Percentiles rank a stretch among this genome's conserved stretches.
Evolutionary conservation across 495 filamentous ascomycete species (phyloP).

Genomic region (Hypoxylon lienhwacheense): DNA sequence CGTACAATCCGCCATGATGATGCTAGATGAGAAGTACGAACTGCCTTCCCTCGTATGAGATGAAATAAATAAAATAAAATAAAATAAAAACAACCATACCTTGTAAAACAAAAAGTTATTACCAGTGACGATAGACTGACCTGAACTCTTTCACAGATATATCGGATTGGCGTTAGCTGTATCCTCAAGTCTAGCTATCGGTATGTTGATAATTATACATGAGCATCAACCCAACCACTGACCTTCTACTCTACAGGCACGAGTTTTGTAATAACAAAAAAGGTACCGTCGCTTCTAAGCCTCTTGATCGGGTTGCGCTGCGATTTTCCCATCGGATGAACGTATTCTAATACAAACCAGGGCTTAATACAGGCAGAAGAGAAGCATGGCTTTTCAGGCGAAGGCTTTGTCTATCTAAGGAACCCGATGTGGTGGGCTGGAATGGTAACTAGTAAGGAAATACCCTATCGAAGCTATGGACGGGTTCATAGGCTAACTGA

Average conservation of each 20-base stretch:
- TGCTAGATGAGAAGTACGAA: slow-evolving; percentile 86
- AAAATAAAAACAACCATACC: too few species aligned
- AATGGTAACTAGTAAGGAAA: slow-evolving; percentile 74
- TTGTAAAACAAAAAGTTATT: neutral
- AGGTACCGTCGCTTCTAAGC: slow-evolving; percentile 54
- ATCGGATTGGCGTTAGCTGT: slow-evolving; percentile 88
- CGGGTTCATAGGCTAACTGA: slow-evolving; percentile 14
- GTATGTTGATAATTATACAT: slow-evolving; percentile 65
- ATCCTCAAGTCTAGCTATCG: slow-evolving; percentile 88
- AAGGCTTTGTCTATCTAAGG: slow-evolving; percentile 89
- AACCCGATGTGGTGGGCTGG: slow-evolving; percentile 96
- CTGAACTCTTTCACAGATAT: slow-evolving; percentile 62
- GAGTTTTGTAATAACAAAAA: slow-evolving; percentile 94
- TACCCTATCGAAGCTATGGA: neutral
- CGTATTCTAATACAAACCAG: slow-evolving; percentile 46
- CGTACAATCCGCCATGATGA: slow-evolving; percentile 49
- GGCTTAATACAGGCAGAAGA: slow-evolving; percentile 88
- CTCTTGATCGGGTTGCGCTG: neutral
- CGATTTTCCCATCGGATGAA: slow-evolving; percentile 4
- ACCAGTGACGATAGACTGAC: slow-evolving; percentile 39
- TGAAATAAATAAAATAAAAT: too few species aligned
- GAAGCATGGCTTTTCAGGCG: slow-evolving; percentile 92
- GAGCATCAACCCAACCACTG: too few species aligned
- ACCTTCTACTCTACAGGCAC: slow-evolving; percentile 59
- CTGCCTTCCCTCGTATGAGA: slow-evolving; percentile 3